Evolutionary conservation across 1,284 basidiomycete species (phyloP).

Genomic region (Mycena citricolor): DNA sequence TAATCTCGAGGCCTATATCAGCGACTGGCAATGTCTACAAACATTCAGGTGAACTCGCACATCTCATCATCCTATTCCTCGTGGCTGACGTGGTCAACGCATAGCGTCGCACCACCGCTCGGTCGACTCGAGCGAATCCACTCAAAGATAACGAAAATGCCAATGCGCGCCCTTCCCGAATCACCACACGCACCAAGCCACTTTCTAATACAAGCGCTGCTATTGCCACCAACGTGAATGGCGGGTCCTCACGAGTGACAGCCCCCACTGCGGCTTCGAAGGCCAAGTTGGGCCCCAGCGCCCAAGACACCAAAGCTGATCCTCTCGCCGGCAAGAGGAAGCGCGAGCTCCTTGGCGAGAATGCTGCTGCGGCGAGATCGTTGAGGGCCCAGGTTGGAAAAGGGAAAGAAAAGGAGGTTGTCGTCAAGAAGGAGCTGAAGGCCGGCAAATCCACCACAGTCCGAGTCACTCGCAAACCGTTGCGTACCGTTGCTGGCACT

Average conservation of each 20-base stretch:
- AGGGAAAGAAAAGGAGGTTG: conserved; percentile 45
- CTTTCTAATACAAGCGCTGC: conserved; percentile 29
- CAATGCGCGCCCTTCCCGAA: conserved; percentile 34
- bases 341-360: conserved; percentile 71
- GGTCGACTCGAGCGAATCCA: conserved; percentile 33
- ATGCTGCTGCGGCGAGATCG: conserved; percentile 52
- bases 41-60: conserved; percentile 11
- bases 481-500: conserved; percentile 37
- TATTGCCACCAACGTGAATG: conserved; percentile 26
- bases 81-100: not conserved
- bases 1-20: conserved; percentile 7
- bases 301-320: conserved; percentile 40
- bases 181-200: conserved; percentile 32
- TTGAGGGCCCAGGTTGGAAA: conserved; percentile 37
- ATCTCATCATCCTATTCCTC: not conserved
- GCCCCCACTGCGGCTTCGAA: conserved; percentile 49
- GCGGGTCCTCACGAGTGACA: conserved; percentile 42
- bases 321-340: conserved; percentile 62
- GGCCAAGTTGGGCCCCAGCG: conserved; percentile 41
- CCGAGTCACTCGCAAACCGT: conserved; percentile 38
- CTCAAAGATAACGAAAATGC: conserved; percentile 35
- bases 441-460: conserved; percentile 48
- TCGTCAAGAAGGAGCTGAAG: conserved; percentile 42
- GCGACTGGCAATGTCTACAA: conserved; percentile 18
- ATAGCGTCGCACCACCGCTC: conserved; percentile 20